phyloP scores from a whole-genome alignment of 2,329 filamentous ascomycete genomes.

The Ophiocordyceps camponoti-rufipedis region DNA sequence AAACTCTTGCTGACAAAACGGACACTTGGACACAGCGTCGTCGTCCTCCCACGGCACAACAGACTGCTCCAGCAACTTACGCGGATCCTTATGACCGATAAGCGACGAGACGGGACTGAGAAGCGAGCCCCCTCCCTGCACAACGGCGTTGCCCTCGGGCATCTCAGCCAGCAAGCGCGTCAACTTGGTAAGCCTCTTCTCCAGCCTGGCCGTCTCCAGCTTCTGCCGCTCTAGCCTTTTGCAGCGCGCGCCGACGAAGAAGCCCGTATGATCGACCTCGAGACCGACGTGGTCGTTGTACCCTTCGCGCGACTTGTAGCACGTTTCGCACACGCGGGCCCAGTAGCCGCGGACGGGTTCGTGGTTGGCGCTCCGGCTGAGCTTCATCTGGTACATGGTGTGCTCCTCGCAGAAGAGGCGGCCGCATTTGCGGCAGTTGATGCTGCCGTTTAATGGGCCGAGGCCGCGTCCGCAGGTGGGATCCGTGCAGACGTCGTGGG shows the following conservation, averaged over 20 bases:
- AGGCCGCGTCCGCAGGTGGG: slow-evolving; percentile 68
- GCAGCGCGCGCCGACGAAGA: slow-evolving; percentile 53
- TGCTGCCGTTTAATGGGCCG: slow-evolving; percentile 60
- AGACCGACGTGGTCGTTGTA: slow-evolving; percentile 79
- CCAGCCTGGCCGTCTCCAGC: slow-evolving; percentile 72
- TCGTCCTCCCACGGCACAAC: slow-evolving; percentile 95
- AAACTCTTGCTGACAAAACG: slow-evolving; percentile 93
- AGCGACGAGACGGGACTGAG: slow-evolving; percentile 43
- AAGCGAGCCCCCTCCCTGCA: slow-evolving; percentile 28
- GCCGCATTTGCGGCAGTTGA: slow-evolving; percentile 90
- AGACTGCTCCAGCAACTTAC: slow-evolving; percentile 74
- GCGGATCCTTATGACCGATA: slow-evolving; percentile 51
- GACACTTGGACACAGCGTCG: slow-evolving; percentile 58
- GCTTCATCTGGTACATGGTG: slow-evolving; percentile 99
- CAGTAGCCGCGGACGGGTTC: slow-evolving; percentile 82
- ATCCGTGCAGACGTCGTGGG: slow-evolving; percentile 69
- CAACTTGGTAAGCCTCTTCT: slow-evolving; percentile 80
- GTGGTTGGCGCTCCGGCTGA: slow-evolving; percentile 74
- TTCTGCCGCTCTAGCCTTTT: slow-evolving; percentile 70
- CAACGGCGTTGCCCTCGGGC: slow-evolving; percentile 40
- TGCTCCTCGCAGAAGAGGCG: slow-evolving; percentile 91
- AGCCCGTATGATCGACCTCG: slow-evolving; percentile 51
- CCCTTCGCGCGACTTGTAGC: slow-evolving; percentile 88
- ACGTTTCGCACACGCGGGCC: slow-evolving; percentile 97
- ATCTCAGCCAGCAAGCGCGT: slow-evolving; percentile 67